Evolutionary conservation across 495 filamentous ascomycete genomes (phyloP), one percentile per base, ranked within the genome.

Genomic region (Pyrenula aspistea): DNA sequence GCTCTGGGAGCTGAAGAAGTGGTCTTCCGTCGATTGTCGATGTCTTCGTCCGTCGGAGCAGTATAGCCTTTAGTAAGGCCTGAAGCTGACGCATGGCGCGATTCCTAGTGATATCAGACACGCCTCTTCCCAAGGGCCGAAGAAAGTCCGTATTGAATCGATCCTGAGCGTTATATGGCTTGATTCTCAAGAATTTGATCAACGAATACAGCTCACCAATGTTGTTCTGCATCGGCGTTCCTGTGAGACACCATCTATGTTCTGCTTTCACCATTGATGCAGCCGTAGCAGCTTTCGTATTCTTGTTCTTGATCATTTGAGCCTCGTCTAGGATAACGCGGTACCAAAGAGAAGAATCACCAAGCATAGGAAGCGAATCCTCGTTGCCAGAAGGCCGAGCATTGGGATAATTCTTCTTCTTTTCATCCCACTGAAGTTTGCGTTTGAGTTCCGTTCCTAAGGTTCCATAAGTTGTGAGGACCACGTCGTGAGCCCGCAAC

Each of bases 181-280:
- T 80, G 61, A 94, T 93, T 2, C 80, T 74, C 51, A 96, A 75
- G 68, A 96, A 98, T 22, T 76, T 78, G 53, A 98, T 76, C 25
- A 96, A 72, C 2, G 90, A 85, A 63, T 82, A 91, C n/a, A 95
- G 70, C 63, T 96, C 93, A 25, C 78, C 76, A 1, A 92, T 81
- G 12, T 76, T 82, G 62, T 98, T 97, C 85, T 93, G 91, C 84
- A 96, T 94, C 0, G 93, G 93, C 0, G 90, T 96, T 4, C 93
- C 93, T 11, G 88, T 94, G 68, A 98, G 82, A 63, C 89, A 95
- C 70, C 90, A 86, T 19, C 93, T 74, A 61, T 87, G 82, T 24
- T 71, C 79, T 15, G 88, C 71, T 51, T 81, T 68, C 8, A 96
- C 74, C 4, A 70, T 62, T 62, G 70, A 80, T 23, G 80, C 83